Evolutionary conservation across 495 filamentous ascomycete genomes (phyloP), one percentile per base, ranked within the genome.

Genomic region (Neohortaea acidophila): DNA sequence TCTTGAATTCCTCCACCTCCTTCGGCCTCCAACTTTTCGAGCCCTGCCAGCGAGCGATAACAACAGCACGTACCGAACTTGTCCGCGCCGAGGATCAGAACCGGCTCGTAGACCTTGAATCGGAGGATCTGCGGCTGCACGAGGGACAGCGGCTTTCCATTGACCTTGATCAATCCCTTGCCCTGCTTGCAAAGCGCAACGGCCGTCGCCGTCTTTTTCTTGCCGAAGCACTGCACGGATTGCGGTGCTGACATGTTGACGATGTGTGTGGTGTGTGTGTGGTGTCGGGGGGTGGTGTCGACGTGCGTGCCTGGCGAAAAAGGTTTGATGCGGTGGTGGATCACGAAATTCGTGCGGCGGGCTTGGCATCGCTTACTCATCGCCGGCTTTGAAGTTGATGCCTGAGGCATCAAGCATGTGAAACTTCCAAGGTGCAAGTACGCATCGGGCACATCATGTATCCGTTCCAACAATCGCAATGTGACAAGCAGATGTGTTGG

Each of bases 71-170:
- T 51, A 61, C 59, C 75, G 72, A 94, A 96, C 67, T 94, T 96
- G 63, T 96, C 87, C 56, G 81, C 71, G 51, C 89, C 89, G 58
- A 94, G 72, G 61, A 96, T 79, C 53, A 97, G 78, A 68, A 97
- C 67, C 53, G 89, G 89, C 68, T 97, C 89, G 78, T 94, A 97
- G 63, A 86, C 82, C 75, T 96, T 97, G 74, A 92, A 94, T 60
- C 89, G 80, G 58, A 97, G 81, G 64, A 93, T 79, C 69, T 94
- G 83, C 49, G 89, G 84, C 69, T 93, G 78, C 52, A 92, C 81
- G 54, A 96, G 83, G 52, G 71, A 72, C 57, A 97, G 73, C 50
- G 89, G 89, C 66, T 84, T 79, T 65, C 89, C 89, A 72, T 97
- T 97, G 60, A 96, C 89, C 73, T 86, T 92, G 68, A 97, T 71